These are phyloP conservation scores for Tillandsia fasciculata DNA, from an alignment of 176 grass and related monocot genomes.

Conservation along the genomic window DNA sequence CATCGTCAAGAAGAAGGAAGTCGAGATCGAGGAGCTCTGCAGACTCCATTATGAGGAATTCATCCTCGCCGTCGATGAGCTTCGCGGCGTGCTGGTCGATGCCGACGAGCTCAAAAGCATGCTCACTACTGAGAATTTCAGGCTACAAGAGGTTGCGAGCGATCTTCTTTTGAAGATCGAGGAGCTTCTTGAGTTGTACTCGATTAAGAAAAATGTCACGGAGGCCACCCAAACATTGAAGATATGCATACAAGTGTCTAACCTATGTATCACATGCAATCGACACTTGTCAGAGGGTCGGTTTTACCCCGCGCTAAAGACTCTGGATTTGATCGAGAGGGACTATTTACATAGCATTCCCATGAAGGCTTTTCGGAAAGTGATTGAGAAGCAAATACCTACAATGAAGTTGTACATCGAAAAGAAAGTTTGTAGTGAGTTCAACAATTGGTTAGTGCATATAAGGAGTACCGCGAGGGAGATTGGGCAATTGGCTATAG, in stretches of 20 bases:
- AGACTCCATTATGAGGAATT: constrained; percentile 86
- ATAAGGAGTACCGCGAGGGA: constrained; percentile 55
- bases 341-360: constrained; percentile 52
- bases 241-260: constrained; percentile 48
- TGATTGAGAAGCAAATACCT: constrained; percentile 59
- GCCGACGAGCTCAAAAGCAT: constrained; percentile 69
- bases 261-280: constrained; percentile 55
- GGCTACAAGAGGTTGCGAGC: constrained; percentile 47
- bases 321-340: constrained; percentile 63
- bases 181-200: constrained; percentile 47
- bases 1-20: constrained; percentile 81
- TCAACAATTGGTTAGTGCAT: constrained; percentile 74
- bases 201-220: constrained; percentile 42
- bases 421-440: constrained; percentile 63
- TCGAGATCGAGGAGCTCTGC: constrained; percentile 87
- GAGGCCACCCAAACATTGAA: constrained; percentile 42
- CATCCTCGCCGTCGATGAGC: constrained; percentile 78
- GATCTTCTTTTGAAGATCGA: constrained; percentile 45
- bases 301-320: constrained; percentile 56
- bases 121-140: constrained; percentile 42
- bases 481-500: constrained; percentile 61
- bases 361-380: constrained; percentile 46
- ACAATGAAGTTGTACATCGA: constrained; percentile 60
- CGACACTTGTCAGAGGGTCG: constrained; percentile 34
- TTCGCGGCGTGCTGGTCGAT: constrained; percentile 71